A percentile compares a stretch with the other conserved stretches of the same genome.
Conservation (phyloP, 495 filamentous ascomycete species). For the Aspergillus conjunctus region DNA sequence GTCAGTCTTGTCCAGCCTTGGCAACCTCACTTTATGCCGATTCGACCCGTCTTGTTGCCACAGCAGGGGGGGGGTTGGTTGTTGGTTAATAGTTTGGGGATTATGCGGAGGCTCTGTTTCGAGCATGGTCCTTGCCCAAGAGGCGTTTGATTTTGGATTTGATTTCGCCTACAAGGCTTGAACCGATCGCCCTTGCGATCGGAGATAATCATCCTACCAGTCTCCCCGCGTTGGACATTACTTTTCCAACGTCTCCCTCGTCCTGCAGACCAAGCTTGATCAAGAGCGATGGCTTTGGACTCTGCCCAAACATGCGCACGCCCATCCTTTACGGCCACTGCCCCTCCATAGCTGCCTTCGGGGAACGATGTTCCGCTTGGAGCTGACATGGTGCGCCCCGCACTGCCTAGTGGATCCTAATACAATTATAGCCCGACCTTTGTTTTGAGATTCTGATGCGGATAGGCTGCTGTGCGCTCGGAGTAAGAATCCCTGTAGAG, state of each 20-base stretch:
- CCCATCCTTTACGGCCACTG: background rate
- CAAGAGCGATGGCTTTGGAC: too few species aligned
- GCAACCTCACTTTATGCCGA: constrained; percentile 14
- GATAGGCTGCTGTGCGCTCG: constrained; percentile 1
- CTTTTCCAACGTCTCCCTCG: too few species aligned
- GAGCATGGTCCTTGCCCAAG: constrained; percentile 9
- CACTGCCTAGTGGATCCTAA: constrained; percentile 13
- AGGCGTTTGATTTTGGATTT: constrained; percentile 10
- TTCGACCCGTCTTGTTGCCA: constrained; percentile 21
- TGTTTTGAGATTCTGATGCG: constrained; percentile 6
- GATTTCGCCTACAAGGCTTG: background rate
- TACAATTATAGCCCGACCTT: background rate
- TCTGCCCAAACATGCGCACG: background rate
- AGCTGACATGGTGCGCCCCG: constrained; percentile 17
- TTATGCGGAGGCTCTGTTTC: constrained; percentile 16
- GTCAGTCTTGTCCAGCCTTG: constrained; percentile 21
- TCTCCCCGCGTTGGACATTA: too few species aligned
- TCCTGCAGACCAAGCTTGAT: too few species aligned
- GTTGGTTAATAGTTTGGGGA: constrained; percentile 7
- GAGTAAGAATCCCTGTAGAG: background rate
- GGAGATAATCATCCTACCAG: background rate
- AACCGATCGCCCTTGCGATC: background rate
- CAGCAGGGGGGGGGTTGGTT: constrained; percentile 9
- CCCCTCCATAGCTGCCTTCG: background rate
- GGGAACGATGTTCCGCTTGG: background rate